These are phyloP conservation scores for Allodekkera sacchari DNA, from an alignment of 805 yeast species.

Conservation along the genomic window DNA sequence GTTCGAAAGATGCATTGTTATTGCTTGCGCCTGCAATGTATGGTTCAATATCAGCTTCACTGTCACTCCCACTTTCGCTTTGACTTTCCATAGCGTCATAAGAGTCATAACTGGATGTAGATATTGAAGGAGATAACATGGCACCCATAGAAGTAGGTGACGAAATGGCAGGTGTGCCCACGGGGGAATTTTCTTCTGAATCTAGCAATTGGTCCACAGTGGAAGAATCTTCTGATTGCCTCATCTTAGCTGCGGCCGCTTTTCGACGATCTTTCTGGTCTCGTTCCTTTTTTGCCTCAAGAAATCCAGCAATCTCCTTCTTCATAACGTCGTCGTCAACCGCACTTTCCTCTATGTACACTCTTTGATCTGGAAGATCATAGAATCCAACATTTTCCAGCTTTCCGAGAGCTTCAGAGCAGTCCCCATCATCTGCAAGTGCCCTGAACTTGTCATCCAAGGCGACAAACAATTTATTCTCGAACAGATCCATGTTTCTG, in stretches of 20 bases:
- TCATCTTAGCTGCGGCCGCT: too few relatives aligned
- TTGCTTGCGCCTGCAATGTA: too few relatives aligned
- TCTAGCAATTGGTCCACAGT: too few relatives aligned
- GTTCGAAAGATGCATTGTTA: slow-evolving; percentile 11
- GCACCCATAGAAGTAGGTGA: too few relatives aligned
- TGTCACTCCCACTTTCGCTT: too few relatives aligned
- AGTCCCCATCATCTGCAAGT: slow-evolving; percentile 8
- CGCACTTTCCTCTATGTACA: slow-evolving; percentile 8
- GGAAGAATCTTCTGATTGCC: too few relatives aligned
- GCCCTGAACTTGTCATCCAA: slow-evolving; percentile 17
- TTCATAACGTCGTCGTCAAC: slow-evolving; percentile 8
- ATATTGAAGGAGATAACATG: too few relatives aligned
- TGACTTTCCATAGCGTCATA: too few relatives aligned
- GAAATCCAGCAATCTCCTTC: slow-evolving; percentile 7
- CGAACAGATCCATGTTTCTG: slow-evolving; percentile 46
- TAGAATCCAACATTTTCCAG: slow-evolving; percentile 21
- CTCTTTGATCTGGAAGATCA: slow-evolving; percentile 16
- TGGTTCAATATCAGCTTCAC: too few relatives aligned
- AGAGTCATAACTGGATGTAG: too few relatives aligned
- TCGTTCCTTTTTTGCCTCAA: background rate
- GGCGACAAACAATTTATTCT: slow-evolving; percentile 31
- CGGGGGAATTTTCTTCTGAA: too few relatives aligned
- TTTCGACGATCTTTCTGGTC: slow-evolving; percentile 1
- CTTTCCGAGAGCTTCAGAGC: slow-evolving; percentile 10
- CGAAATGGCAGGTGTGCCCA: too few relatives aligned